Conservation (phyloP, 768 basidiomycete species). For the Lactarius evosmus region DNA sequence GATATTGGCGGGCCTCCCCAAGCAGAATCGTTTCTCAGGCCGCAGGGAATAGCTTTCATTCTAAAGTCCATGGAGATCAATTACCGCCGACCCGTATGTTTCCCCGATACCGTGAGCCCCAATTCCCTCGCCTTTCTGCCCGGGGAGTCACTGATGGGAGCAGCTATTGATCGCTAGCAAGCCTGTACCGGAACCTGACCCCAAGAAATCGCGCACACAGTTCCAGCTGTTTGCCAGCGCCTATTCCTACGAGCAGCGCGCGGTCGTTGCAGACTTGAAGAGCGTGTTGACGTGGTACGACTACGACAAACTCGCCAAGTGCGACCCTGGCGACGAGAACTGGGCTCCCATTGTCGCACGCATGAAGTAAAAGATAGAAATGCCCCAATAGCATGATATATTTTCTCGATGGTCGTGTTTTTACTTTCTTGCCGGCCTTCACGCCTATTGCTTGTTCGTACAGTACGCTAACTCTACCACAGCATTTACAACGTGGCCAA, state of each 20-base stretch:
- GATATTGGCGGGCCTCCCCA: constrained; percentile 57
- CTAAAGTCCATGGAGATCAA: constrained; percentile 67
- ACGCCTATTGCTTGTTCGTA: constrained; percentile 12
- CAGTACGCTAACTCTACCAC: constrained; percentile 23
- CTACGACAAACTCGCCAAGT: constrained; percentile 63
- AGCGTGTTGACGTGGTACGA: constrained; percentile 75
- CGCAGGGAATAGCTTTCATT: constrained; percentile 66
- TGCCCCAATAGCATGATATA: too few species aligned
- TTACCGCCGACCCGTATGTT: constrained; percentile 69
- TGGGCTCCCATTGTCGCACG: constrained; percentile 37
- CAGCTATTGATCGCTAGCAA: constrained; percentile 67
- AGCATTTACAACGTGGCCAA: constrained; percentile 1
- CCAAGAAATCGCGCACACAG: constrained; percentile 35
- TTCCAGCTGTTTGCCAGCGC: constrained; percentile 54
- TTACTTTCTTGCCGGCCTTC: background rate
- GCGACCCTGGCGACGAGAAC: constrained; percentile 53
- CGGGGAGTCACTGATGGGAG: background rate
- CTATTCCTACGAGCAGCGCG: constrained; percentile 61
- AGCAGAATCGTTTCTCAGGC: constrained; percentile 56
- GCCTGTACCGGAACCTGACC: constrained; percentile 36
- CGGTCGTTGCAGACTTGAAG: constrained; percentile 62
- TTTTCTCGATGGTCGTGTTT: background rate
- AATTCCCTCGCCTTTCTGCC: constrained; percentile 7
- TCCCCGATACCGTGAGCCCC: constrained; percentile 61
- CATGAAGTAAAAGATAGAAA: constrained; percentile 23